phyloP scores from a whole-genome alignment of 1,284 basidiomycete genomes.

The Ceratorhiza oryzae-sativae region DNA sequence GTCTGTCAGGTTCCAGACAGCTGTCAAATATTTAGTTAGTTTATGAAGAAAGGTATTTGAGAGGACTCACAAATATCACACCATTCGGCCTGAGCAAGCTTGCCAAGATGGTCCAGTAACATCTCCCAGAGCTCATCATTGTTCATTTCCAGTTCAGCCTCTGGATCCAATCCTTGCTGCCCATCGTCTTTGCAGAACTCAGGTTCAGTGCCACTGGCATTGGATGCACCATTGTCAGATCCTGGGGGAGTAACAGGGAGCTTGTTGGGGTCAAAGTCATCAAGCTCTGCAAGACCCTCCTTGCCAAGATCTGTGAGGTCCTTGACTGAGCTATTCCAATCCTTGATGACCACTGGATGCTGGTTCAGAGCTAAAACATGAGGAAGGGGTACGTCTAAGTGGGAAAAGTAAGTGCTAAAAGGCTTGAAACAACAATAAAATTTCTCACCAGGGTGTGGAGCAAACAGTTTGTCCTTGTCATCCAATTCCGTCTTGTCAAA shows the following conservation, averaged over 20 bases:
- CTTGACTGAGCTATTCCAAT: neutral
- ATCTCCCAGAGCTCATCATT: neutral
- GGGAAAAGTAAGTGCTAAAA: neutral
- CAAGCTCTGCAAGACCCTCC: neutral
- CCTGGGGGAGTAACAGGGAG: neutral
- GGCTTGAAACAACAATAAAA: neutral
- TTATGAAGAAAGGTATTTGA: neutral
- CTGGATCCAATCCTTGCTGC: neutral
- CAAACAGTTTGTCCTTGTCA: neutral
- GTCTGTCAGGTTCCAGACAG: neutral
- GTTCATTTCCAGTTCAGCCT: constrained; percentile 1
- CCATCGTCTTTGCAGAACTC: neutral
- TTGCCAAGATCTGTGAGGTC: neutral
- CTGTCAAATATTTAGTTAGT: neutral
- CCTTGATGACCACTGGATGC: neutral
- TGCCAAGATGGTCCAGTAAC: constrained; percentile 1
- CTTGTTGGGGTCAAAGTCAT: neutral
- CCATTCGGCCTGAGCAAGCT: neutral
- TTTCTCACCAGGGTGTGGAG: neutral
- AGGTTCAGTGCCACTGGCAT: neutral
- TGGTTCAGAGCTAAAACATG: neutral
- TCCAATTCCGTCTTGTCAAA: neutral
- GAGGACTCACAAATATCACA: neutral
- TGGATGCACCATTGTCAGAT: neutral
- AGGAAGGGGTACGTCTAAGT: neutral